phyloP scores from a whole-genome alignment of 176 grass and related monocot species.

The Phragmites australis region DNA sequence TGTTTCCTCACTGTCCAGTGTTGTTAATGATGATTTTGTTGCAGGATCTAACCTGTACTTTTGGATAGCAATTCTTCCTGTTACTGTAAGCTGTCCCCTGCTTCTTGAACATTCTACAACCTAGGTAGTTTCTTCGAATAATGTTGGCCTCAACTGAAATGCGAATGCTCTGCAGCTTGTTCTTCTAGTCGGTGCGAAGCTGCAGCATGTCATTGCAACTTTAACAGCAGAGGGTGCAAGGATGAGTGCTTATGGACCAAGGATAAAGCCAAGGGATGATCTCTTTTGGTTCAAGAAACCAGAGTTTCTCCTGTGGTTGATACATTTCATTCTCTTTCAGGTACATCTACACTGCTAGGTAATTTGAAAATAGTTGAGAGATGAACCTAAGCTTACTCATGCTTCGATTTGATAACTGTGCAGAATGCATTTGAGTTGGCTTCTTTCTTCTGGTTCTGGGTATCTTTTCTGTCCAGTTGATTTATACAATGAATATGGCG shows the following conservation, averaged over 20 bases:
- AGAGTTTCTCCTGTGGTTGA: slow-evolving; percentile 79
- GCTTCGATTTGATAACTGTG: slow-evolving; percentile 39
- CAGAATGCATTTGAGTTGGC: slow-evolving; percentile 98
- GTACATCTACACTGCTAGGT: slow-evolving; percentile 37
- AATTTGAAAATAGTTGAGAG: slow-evolving; percentile 24
- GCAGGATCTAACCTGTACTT: slow-evolving; percentile 96
- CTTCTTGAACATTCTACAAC: slow-evolving; percentile 4
- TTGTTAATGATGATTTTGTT: slow-evolving; percentile 36
- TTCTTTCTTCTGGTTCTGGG: slow-evolving; percentile 99
- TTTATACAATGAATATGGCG: not conserved
- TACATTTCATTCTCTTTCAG: slow-evolving; percentile 97
- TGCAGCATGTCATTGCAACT: slow-evolving; percentile 93
- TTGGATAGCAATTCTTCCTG: slow-evolving; percentile 97
- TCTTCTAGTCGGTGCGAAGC: slow-evolving; percentile 88
- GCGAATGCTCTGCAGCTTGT: slow-evolving; percentile 67
- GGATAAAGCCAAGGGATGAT: slow-evolving; percentile 79
- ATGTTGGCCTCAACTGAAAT: slow-evolving; percentile 10
- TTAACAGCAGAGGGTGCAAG: slow-evolving; percentile 81
- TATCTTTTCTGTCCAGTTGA: slow-evolving; percentile 43
- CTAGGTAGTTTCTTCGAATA: not conserved
- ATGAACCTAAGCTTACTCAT: not conserved
- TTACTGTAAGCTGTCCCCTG: slow-evolving; percentile 52
- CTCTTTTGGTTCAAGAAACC: slow-evolving; percentile 99
- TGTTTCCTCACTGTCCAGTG: not conserved
- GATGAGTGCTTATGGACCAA: slow-evolving; percentile 61